Evolutionary conservation across 331 rosid species (phyloP), one percentile per base, ranked within the genome.

Genomic region (Pyrus hybrid): DNA sequence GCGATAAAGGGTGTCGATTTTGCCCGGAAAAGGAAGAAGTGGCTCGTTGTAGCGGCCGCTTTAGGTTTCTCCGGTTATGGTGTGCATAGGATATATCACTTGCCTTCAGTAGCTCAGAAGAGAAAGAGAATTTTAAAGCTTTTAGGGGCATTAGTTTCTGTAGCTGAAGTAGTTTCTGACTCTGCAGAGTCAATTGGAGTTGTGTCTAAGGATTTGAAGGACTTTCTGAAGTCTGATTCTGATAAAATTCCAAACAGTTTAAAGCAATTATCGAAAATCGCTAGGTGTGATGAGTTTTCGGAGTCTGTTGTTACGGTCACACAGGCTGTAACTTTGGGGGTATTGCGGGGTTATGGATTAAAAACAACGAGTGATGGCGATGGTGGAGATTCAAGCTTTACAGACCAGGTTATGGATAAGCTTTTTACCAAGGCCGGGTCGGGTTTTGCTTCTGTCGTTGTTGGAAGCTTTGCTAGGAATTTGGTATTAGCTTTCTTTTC

Each of bases 381-480:
- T n/a, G 76, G 73, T 61, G 81, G 67, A 5, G 32, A 61, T 71
- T 77, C 89, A 21, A 41, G 35, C 45, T 47, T 85, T n/a, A 62
- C 76, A 17, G 90, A 87, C 25, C 69, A 47, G 43, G 74, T 80
- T 23, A 33, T 87, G 84, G 93, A 85, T 62, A 88, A 86, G 79
- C 77, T 91, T 63, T 82, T 90, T 41, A 80, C 89, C 1, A 81
- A 81, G 0, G 83, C 91, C 13, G 97, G 98, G 29, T 79, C 92
- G 10, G 93, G 97, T 8, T 91, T 93, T 83, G 93, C 79, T 79
- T 90, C 98, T 8, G 87, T 80, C 13, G 89, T 91, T 67, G 78
- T 87, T 56, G 97, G 98, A 83, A 93, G 91, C 86, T 93, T 91
- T 76, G 97, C 97, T 30, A 84, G 89, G 76, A 93, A 88, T 77